phyloP scores from a whole-genome alignment of 352 stramenopile genomes.

The Globisporangium solare region DNA sequence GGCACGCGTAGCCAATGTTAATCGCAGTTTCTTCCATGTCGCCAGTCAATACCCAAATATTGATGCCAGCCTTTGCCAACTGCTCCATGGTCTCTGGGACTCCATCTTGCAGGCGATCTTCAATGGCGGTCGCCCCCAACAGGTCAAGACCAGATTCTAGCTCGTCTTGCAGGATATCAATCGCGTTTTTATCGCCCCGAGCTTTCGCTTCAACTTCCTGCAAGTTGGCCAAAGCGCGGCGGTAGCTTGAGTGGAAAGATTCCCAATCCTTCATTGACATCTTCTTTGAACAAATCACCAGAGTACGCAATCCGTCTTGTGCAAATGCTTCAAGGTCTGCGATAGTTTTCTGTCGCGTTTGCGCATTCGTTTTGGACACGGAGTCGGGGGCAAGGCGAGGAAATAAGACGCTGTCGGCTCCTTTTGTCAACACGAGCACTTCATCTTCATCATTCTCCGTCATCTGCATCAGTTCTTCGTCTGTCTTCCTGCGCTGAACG shows the following conservation, averaged over 20 bases:
- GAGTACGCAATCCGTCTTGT: slow-evolving; percentile 82
- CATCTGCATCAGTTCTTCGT: slow-evolving; percentile 67
- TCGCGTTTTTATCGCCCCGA: slow-evolving; percentile 49
- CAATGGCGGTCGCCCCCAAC: slow-evolving; percentile 81
- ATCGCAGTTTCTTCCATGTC: slow-evolving; percentile 90
- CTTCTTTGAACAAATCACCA: slow-evolving; percentile 75
- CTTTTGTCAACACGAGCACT: slow-evolving; percentile 74
- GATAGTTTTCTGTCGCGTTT: slow-evolving; percentile 40
- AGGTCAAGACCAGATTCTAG: slow-evolving; percentile 77
- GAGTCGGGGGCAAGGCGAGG: slow-evolving; percentile 42
- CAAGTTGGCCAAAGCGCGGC: slow-evolving; percentile 49
- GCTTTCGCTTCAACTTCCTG: slow-evolving; percentile 69
- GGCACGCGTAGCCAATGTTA: slow-evolving; percentile 86
- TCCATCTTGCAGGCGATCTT: slow-evolving; percentile 80
- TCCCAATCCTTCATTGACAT: slow-evolving; percentile 59
- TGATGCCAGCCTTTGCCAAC: slow-evolving; percentile 71
- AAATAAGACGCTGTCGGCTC: slow-evolving; percentile 84
- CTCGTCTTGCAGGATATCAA: slow-evolving; percentile 67
- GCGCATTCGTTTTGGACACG: slow-evolving; percentile 31
- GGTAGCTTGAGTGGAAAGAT: slow-evolving; percentile 64
- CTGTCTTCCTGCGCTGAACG: slow-evolving; percentile 64
- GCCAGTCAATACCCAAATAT: slow-evolving; percentile 85
- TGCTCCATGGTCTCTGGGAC: slow-evolving; percentile 80
- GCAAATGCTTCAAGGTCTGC: slow-evolving; percentile 81
- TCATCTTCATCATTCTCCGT: slow-evolving; percentile 67